phyloP scores from a whole-genome alignment of 2,329 filamentous ascomycete species.

The Leptodontidium sp. region DNA sequence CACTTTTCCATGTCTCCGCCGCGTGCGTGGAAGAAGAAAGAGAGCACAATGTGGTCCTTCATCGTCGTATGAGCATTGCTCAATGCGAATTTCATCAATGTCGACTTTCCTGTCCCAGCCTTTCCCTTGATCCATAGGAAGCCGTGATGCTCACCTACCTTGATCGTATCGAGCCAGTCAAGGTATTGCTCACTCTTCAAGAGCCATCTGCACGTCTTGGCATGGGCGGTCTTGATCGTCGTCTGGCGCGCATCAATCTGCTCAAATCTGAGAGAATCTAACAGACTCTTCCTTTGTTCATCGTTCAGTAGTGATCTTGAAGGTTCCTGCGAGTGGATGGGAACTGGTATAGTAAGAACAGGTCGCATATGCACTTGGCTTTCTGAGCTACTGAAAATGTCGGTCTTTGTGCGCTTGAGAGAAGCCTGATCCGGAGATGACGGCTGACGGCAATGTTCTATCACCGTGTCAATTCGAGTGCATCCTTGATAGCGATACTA shows the following conservation, averaged over 20 bases:
- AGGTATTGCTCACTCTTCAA: conserved; percentile 34
- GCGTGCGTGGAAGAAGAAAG: not conserved
- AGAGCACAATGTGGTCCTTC: not conserved
- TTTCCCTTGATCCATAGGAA: conserved; percentile 59
- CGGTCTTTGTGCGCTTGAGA: too few species aligned
- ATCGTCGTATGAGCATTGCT: conserved; percentile 4
- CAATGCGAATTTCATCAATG: conserved; percentile 47
- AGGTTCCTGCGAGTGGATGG: too few species aligned
- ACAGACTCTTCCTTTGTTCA: not conserved
- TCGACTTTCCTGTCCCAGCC: conserved; percentile 56
- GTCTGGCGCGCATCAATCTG: not conserved
- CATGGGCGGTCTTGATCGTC: not conserved
- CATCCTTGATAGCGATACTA: too few species aligned
- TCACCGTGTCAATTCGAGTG: too few species aligned
- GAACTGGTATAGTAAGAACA: too few species aligned
- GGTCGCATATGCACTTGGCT: too few species aligned
- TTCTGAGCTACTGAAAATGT: too few species aligned
- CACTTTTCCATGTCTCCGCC: not conserved
- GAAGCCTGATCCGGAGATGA: too few species aligned
- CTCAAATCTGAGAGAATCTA: not conserved
- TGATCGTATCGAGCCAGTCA: conserved; percentile 48
- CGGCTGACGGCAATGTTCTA: too few species aligned
- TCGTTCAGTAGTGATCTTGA: too few species aligned
- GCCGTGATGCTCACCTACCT: conserved; percentile 47
- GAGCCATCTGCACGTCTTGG: not conserved